These are phyloP conservation scores for Xylariales sp. DNA, from an alignment of 2,329 filamentous ascomycete species.

Conservation along the genomic window DNA sequence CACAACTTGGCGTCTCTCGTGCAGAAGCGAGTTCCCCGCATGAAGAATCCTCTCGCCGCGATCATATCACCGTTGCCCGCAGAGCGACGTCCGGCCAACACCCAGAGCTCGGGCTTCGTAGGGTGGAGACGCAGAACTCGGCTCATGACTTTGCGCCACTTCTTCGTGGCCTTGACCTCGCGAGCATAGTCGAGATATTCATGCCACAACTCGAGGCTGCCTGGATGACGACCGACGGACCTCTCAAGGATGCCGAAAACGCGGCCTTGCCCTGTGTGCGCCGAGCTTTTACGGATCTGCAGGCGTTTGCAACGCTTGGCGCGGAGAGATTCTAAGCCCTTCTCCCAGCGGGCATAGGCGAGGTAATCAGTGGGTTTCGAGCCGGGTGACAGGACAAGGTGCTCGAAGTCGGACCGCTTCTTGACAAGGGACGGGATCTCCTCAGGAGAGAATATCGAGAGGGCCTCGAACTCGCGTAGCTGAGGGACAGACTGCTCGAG, in stretches of 20 bases:
- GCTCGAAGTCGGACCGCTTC: constrained; percentile 91
- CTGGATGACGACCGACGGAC: constrained; percentile 77
- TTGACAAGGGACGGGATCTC: constrained; percentile 86
- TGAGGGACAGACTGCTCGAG: constrained; percentile 90
- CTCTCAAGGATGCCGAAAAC: constrained; percentile 89
- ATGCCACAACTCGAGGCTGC: constrained; percentile 78
- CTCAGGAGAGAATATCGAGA: constrained; percentile 84
- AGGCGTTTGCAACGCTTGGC: constrained; percentile 79
- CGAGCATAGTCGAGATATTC: constrained; percentile 83
- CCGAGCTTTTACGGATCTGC: constrained; percentile 64
- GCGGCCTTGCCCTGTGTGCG: constrained; percentile 71
- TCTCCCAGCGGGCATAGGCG: constrained; percentile 73
- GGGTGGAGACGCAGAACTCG: constrained; percentile 81
- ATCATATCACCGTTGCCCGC: constrained; percentile 84
- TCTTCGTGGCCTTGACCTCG: constrained; percentile 60
- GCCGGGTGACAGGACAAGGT: constrained; percentile 79
- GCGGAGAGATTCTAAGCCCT: constrained; percentile 68
- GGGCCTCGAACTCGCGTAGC: constrained; percentile 86
- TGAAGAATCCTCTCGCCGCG: constrained; percentile 79
- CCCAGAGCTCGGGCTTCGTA: constrained; percentile 77
- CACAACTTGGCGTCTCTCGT: constrained; percentile 70
- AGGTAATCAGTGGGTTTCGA: constrained; percentile 75
- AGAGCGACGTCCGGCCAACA: constrained; percentile 74
- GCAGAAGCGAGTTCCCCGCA: constrained; percentile 85
- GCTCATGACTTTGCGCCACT: constrained; percentile 61